These are phyloP conservation scores for Aspergillus panamensis DNA, from an alignment of 495 filamentous ascomycete species.

Conservation along the genomic window DNA sequence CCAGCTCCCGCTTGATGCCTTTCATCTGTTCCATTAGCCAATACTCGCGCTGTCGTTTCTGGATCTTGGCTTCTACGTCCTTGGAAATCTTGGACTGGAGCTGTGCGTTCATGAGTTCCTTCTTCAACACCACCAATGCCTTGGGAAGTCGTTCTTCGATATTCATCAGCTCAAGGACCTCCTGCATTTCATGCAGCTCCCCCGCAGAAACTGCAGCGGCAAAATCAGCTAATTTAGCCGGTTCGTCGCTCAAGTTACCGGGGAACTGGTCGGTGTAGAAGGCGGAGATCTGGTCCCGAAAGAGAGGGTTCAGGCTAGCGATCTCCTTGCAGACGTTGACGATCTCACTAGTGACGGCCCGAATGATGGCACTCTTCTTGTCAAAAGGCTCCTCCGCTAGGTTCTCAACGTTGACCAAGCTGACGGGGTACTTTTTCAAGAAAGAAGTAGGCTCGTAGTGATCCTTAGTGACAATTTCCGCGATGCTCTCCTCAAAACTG, in stretches of 20 bases:
- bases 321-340: constrained; percentile 98
- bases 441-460: constrained; percentile 89
- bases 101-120: constrained; percentile 96
- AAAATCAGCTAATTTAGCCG: constrained; percentile 92
- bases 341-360: constrained; percentile 92
- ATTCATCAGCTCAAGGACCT: constrained; percentile 84
- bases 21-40: constrained; percentile 99
- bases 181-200: constrained; percentile 87
- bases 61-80: constrained; percentile 96
- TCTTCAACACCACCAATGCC: constrained; percentile 87
- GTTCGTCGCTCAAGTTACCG: constrained; percentile 91
- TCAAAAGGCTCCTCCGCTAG: constrained; percentile 83
- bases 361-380: constrained; percentile 77
- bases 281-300: constrained; percentile 94
- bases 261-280: constrained; percentile 94
- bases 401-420: constrained; percentile 92
- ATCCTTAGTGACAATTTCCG: constrained; percentile 44
- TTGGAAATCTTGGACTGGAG: constrained; percentile 96
- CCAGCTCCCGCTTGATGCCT: constrained; percentile 92
- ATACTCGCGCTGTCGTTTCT: constrained; percentile 96
- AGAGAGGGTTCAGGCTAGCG: constrained; percentile 87
- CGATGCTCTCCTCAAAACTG: constrained; percentile 80
- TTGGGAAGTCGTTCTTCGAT: constrained; percentile 88
- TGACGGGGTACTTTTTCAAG: constrained; percentile 84
- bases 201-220: constrained; percentile 91